Base-by-base conservation (phyloP, 192 early-diverging fungal genomes). In the Backusella westeae region DNA sequence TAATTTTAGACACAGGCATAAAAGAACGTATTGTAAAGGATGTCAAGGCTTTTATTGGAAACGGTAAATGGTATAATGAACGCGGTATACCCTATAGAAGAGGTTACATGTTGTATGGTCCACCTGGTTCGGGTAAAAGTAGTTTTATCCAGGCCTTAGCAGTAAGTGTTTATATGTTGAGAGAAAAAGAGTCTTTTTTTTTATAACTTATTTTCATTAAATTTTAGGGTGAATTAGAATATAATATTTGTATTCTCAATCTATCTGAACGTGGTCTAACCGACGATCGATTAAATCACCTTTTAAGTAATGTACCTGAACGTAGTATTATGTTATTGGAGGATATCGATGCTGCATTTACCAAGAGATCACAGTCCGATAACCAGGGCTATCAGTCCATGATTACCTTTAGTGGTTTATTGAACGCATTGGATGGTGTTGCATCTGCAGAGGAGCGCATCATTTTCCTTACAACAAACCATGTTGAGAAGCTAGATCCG, bases 391-490 rank as follows among this genome's bases (percentile, higher is more conserved):
- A 89, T 71, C 90, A 90, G 65, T 95, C 94, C 3, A 93, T 91
- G 90, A 90, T 95, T 6, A 95, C 94, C 2, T 94, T 95, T 71
- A 93, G 92, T 73, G 93, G 96, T 1, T 87, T 96, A 15, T 85
- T 97, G 74, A 97, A 97, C 80, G 93, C 96, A 0, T 75, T 97
- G 69, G 96, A 97, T 69, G 96, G 96, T 19, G 92, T 96, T 1
- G 91, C 94, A 1, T 92, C 96, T 6, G 88, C 92, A 49, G 96
- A 95, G 82, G 95, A 94, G 66, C 88, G 94, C 15, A 92, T 97
- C 49, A 92, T 97, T 23, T 94, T 97, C 74, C 92, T 97, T 92
- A 97, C 96, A 7, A 97, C 96, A 8, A 97, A 97, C 80, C 90
- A 95, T 69, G 85, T 94, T 32, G 92, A 94, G 23, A 81, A 82